Evolutionary conservation across 192 early-diverging fungal genomes (phyloP).

Genomic region (Coemansia sp.): DNA sequence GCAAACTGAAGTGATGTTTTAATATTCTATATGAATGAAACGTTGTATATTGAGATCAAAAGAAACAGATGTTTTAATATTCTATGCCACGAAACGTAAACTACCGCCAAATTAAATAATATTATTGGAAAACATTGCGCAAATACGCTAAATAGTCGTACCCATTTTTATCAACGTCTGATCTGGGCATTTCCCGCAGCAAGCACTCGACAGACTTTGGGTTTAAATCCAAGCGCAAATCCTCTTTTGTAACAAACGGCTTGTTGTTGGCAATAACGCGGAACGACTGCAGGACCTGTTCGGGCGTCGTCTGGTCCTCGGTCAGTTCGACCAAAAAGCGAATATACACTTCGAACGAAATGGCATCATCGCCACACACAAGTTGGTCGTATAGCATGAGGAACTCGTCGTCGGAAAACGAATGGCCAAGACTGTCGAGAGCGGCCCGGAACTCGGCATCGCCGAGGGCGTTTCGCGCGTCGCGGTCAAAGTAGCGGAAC

Average conservation of each 20-base stretch:
- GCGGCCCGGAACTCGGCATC: slow-evolving; percentile 83
- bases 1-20: too few species aligned
- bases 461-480: slow-evolving; percentile 75
- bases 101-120: not conserved
- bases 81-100: not conserved
- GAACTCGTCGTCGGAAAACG: slow-evolving; percentile 75
- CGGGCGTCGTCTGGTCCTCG: slow-evolving; percentile 86
- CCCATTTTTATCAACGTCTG: slow-evolving; percentile 56
- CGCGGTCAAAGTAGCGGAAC: slow-evolving; percentile 91
- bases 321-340: slow-evolving; percentile 80
- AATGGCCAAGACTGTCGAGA: slow-evolving; percentile 73
- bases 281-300: slow-evolving; percentile 86
- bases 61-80: too few species aligned
- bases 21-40: too few species aligned
- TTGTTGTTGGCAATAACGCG: slow-evolving; percentile 82
- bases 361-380: slow-evolving; percentile 61
- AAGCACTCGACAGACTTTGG: slow-evolving; percentile 72
- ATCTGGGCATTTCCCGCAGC: slow-evolving; percentile 70
- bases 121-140: slow-evolving; percentile 40
- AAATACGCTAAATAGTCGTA: slow-evolving; percentile 81
- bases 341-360: slow-evolving; percentile 89
- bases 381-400: slow-evolving; percentile 64
- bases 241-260: slow-evolving; percentile 80
- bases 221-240: slow-evolving; percentile 77
- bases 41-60: too few species aligned